Conservation (phyloP, 1,139 yeast genomes). For the Trichomonascaceae sp. region DNA sequence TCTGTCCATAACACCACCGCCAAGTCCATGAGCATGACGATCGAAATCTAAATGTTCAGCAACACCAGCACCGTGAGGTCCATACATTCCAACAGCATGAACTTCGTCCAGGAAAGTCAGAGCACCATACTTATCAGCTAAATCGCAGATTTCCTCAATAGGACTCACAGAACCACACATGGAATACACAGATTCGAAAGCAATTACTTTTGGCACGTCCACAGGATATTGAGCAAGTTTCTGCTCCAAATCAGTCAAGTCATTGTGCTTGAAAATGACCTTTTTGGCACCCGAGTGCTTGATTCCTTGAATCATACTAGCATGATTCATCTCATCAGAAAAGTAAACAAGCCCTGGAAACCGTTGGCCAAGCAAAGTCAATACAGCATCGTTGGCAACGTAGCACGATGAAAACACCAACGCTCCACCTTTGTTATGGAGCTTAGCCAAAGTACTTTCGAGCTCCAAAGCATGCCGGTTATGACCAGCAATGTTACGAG, state of each 20-base stretch:
- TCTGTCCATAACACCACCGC: conserved; percentile 68
- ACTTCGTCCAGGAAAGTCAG: conserved; percentile 95
- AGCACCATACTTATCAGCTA: conserved; percentile 97
- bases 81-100: conserved; percentile 98
- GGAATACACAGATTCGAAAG: conserved; percentile 94
- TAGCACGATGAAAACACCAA: conserved; percentile 92
- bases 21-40: conserved; percentile 60
- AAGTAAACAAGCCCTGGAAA: conserved; percentile 85
- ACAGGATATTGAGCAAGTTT: conserved; percentile 74
- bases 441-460: conserved; percentile 80
- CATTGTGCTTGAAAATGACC: conserved; percentile 88
- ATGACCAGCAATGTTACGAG: conserved; percentile 98
- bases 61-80: conserved; percentile 99
- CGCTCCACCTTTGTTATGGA: conserved; percentile 94
- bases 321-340: conserved; percentile 91
- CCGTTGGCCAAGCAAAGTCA: conserved; percentile 85
- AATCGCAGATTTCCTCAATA: conserved; percentile 83
- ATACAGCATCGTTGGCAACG: conserved; percentile 96
- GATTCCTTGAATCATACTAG: conserved; percentile 96
- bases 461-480: conserved; percentile 78
- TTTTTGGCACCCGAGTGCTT: conserved; percentile 83
- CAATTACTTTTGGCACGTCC: conserved; percentile 85
- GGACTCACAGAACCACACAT: conserved; percentile 99
- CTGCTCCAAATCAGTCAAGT: conserved; percentile 71
- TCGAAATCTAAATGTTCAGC: conserved; percentile 93